Percentiles rank a stretch among this genome's conserved stretches.
Conservation (phyloP, 108 stramenopile genomes). For the Fistulifera pelliculosa region DNA sequence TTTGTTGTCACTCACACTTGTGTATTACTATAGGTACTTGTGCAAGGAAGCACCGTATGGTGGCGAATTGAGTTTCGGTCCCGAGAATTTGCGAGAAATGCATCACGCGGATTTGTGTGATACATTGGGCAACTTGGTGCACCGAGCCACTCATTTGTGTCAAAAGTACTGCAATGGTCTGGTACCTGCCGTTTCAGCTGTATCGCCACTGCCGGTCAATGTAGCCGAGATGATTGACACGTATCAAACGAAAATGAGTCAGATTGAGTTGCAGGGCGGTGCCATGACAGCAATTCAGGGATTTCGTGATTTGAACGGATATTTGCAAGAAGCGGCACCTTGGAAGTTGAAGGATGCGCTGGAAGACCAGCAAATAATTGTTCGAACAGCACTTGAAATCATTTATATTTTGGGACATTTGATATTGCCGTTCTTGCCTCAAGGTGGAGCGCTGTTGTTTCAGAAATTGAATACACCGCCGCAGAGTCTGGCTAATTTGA, state of each 20-base stretch:
- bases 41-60: slow-evolving; percentile 92
- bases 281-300: slow-evolving; percentile 66
- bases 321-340: slow-evolving; percentile 88
- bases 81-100: slow-evolving; percentile 76
- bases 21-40: slow-evolving; percentile 26
- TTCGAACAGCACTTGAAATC: slow-evolving; percentile 89
- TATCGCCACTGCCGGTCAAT: slow-evolving; percentile 5
- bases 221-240: slow-evolving; percentile 43
- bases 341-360: slow-evolving; percentile 91
- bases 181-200: slow-evolving; percentile 56
- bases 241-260: slow-evolving; percentile 70
- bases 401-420: slow-evolving; percentile 90
- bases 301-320: slow-evolving; percentile 89
- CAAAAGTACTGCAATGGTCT: slow-evolving; percentile 81
- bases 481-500: slow-evolving; percentile 35
- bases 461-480: slow-evolving; percentile 81
- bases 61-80: slow-evolving; percentile 83
- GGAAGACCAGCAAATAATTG: slow-evolving; percentile 62
- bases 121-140: slow-evolving; percentile 92
- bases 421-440: slow-evolving; percentile 86
- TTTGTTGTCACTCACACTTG: too few relatives aligned
- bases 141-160: slow-evolving; percentile 89
- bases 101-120: slow-evolving; percentile 96
- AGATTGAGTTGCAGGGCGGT: slow-evolving; percentile 66
- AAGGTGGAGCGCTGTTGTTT: slow-evolving; percentile 75